phyloP scores from a whole-genome alignment of 1,284 basidiomycete genomes.

The Lentinus polychrous region DNA sequence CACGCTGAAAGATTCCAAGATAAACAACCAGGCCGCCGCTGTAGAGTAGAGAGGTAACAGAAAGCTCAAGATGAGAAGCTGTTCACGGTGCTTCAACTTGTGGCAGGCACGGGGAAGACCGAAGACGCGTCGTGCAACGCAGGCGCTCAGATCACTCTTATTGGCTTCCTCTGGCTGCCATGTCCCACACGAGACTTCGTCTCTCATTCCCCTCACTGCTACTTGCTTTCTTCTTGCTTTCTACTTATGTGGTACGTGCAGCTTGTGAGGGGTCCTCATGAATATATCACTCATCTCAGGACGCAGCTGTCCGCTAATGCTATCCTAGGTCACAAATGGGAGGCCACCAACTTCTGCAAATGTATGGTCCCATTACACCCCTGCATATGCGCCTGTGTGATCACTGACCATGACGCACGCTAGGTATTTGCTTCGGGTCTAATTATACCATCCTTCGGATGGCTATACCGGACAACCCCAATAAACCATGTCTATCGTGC shows the following conservation, averaged over 20 bases:
- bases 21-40: neutral
- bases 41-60: neutral
- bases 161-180: neutral
- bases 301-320: constrained; percentile 38
- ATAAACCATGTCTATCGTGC: constrained; percentile 87
- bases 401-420: constrained; percentile 4
- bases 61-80: no score
- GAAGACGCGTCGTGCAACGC: neutral
- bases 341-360: constrained; percentile 80
- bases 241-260: constrained; percentile 11
- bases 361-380: constrained; percentile 35
- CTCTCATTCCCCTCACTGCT: constrained; percentile 7
- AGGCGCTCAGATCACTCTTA: constrained; percentile 1
- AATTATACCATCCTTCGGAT: constrained; percentile 86
- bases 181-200: neutral
- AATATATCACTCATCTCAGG: constrained; percentile 5
- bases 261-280: neutral
- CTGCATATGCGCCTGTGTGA: constrained; percentile 5
- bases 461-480: constrained; percentile 74
- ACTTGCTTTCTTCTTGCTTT: constrained; percentile 8
- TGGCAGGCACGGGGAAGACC: no score
- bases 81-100: no score
- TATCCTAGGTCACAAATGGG: constrained; percentile 61
- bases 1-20: no score
- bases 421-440: constrained; percentile 87